Evolutionary conservation across 768 basidiomycete genomes (phyloP).

Genomic region (Amanita rimosa): DNA sequence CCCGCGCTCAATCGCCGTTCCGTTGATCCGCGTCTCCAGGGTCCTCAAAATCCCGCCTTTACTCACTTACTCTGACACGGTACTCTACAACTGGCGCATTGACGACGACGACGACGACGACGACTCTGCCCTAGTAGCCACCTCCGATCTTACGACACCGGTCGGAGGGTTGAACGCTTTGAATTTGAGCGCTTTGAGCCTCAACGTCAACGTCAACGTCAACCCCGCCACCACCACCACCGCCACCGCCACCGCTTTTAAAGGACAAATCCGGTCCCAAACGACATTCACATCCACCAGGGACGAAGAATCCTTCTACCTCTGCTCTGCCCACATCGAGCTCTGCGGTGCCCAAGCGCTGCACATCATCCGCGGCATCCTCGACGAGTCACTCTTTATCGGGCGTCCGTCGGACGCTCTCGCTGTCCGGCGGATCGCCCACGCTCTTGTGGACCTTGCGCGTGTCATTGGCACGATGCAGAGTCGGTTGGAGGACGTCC

Average conservation of each 20-base stretch:
- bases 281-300: conserved; percentile 69
- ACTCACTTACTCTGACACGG: conserved; percentile 87
- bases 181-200: no score
- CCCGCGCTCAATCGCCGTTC: conserved; percentile 64
- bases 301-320: conserved; percentile 89
- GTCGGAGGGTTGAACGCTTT: no score
- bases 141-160: no score
- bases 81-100: conserved; percentile 79
- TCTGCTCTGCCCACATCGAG: conserved; percentile 83
- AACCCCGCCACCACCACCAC: no score
- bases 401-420: conserved; percentile 70
- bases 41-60: conserved; percentile 79
- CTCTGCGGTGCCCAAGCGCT: conserved; percentile 80
- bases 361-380: conserved; percentile 73
- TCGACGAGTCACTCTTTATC: no score
- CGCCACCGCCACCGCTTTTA: no score
- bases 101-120: no score
- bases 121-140: no score
- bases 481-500: conserved; percentile 52
- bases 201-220: no score
- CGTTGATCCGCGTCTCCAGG: conserved; percentile 60
- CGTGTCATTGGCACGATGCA: conserved; percentile 57
- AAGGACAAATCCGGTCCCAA: conserved; percentile 50
- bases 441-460: conserved; percentile 57
- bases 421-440: conserved; percentile 51